Percentiles rank a stretch among this genome's conserved stretches.
phyloP scores from a whole-genome alignment of 306 rosid genomes.

The Bauhinia variegata region DNA sequence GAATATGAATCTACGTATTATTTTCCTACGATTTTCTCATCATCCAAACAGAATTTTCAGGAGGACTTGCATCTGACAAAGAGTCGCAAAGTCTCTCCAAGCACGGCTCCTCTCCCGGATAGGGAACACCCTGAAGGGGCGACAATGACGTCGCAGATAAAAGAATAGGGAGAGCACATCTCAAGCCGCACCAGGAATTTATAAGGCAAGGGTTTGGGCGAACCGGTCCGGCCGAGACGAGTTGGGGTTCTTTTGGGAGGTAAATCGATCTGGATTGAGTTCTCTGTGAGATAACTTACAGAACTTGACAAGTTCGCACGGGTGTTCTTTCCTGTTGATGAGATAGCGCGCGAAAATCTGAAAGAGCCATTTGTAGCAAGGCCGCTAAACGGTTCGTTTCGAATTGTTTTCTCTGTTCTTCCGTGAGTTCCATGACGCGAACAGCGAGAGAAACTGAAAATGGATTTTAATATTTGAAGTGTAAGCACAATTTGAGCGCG shows the following conservation, averaged over 20 bases:
- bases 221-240: slow-evolving; percentile 1
- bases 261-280: neutral
- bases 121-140: slow-evolving; percentile 37
- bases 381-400: slow-evolving; percentile 84
- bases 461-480: too few species aligned
- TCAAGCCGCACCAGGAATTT: slow-evolving; percentile 73
- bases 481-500: too few species aligned
- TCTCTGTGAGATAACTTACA: slow-evolving; percentile 54
- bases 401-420: slow-evolving; percentile 66
- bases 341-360: slow-evolving; percentile 41
- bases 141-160: slow-evolving; percentile 61
- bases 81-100: slow-evolving; percentile 42
- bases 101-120: slow-evolving; percentile 55
- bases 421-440: slow-evolving; percentile 61
- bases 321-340: slow-evolving; percentile 27
- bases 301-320: slow-evolving; percentile 77
- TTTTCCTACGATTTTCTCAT: neutral
- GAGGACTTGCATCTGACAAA: slow-evolving; percentile 53
- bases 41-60: neutral
- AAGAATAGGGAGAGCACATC: slow-evolving; percentile 76
- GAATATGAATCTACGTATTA: neutral
- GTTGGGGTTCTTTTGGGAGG: slow-evolving; percentile 3
- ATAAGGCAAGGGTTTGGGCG: slow-evolving; percentile 1
- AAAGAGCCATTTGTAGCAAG: slow-evolving; percentile 67
- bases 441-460: too few species aligned